phyloP scores from a whole-genome alignment of 2,329 filamentous ascomycete genomes.

The Chalara sp. region DNA sequence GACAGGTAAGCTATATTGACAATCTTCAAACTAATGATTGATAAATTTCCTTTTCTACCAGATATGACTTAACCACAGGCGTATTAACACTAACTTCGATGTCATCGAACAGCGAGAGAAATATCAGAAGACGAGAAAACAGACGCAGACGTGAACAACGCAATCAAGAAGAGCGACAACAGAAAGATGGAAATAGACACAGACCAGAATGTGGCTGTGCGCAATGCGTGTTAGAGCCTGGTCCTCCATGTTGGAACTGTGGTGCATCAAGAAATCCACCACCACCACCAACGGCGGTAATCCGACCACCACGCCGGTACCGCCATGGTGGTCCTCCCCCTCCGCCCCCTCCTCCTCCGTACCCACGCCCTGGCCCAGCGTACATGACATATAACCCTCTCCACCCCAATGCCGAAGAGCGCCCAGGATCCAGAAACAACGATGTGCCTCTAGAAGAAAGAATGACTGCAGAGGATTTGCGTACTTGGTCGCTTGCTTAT shows the following conservation, averaged over 20 bases:
- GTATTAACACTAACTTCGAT: background rate
- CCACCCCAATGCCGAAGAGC: conserved; percentile 12
- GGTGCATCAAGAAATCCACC: conserved; percentile 25
- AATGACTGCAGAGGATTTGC: conserved; percentile 37
- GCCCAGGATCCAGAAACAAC: conserved; percentile 13
- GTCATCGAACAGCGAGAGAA: conserved; percentile 20
- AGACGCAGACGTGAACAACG: conserved; percentile 27
- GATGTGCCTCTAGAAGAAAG: conserved; percentile 14
- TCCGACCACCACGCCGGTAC: background rate
- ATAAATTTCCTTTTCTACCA: too few relatives aligned
- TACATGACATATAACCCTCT: background rate
- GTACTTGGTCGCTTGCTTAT: conserved; percentile 40
- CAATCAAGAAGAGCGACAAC: background rate
- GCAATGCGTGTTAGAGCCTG: conserved; percentile 30
- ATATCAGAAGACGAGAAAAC: conserved; percentile 28
- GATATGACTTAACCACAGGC: too few relatives aligned
- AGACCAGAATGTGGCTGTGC: conserved; percentile 38
- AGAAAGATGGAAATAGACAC: conserved; percentile 33
- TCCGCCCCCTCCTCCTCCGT: too few relatives aligned
- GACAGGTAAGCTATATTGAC: too few relatives aligned
- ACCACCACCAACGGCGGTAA: conserved; percentile 12
- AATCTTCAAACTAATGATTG: background rate
- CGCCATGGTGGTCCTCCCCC: too few relatives aligned
- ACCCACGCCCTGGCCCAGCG: too few relatives aligned
- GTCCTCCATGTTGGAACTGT: conserved; percentile 37